These are phyloP conservation scores for Candida maris DNA, from an alignment of 805 yeast genomes.

Conservation along the genomic window DNA sequence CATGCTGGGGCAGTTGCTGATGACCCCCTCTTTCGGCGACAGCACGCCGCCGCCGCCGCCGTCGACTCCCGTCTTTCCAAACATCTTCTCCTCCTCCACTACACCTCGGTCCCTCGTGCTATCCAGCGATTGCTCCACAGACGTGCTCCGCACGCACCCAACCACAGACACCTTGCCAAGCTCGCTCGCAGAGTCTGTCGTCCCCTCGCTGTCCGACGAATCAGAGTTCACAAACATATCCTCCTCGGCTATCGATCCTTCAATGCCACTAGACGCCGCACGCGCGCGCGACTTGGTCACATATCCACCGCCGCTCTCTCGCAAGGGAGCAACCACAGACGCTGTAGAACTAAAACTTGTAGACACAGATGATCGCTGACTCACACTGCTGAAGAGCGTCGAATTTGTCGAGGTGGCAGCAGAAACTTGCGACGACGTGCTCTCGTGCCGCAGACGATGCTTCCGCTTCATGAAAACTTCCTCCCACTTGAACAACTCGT, in stretches of 20 bases:
- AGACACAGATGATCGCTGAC: conserved; percentile 25
- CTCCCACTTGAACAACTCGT: conserved; percentile 77
- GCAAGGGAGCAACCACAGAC: conserved; percentile 12
- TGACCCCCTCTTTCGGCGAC: conserved; percentile 29
- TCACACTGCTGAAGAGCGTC: conserved; percentile 13
- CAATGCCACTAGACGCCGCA: conserved; percentile 12
- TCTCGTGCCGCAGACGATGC: conserved; percentile 9
- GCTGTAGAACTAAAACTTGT: conserved; percentile 26
- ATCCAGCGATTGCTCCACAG: neutral
- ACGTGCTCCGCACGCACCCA: neutral
- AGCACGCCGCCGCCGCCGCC: conserved; percentile 14
- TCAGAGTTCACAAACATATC: conserved; percentile 18
- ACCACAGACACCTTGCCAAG: neutral
- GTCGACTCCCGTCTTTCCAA: conserved; percentile 4
- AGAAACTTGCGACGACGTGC: conserved; percentile 20
- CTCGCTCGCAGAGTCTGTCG: neutral
- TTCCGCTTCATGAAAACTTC: conserved; percentile 31
- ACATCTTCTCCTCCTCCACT: conserved; percentile 1
- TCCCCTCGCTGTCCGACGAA: conserved; percentile 12
- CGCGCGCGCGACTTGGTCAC: neutral
- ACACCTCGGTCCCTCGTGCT: neutral
- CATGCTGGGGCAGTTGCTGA: conserved; percentile 29
- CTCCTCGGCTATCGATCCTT: conserved; percentile 17
- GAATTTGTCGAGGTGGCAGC: conserved; percentile 15
- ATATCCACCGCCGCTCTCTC: conserved; percentile 9